phyloP scores from a whole-genome alignment of 1,284 basidiomycete genomes.

The Butyriboletus appendiculatus region DNA sequence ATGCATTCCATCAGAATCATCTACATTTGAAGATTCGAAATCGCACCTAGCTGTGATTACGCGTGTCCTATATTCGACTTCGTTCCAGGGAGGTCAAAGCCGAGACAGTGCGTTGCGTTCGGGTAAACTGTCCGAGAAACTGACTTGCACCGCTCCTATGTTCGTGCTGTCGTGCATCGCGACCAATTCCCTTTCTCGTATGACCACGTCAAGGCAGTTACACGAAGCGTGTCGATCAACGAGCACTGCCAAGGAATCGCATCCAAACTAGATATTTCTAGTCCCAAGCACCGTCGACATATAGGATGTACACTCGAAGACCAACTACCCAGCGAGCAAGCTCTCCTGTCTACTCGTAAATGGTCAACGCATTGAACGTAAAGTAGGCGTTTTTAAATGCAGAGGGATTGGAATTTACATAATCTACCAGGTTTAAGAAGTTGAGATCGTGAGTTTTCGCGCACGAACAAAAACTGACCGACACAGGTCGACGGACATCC shows the following conservation, averaged over 20 bases:
- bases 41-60: too few species aligned
- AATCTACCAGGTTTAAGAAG: constrained; percentile 5
- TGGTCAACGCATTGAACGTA: constrained; percentile 20
- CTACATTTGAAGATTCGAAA: too few species aligned
- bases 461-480: constrained; percentile 26
- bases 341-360: constrained; percentile 15
- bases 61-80: too few species aligned
- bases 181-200: neutral
- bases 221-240: neutral
- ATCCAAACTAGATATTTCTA: neutral
- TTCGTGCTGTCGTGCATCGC: neutral
- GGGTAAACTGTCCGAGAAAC: neutral
- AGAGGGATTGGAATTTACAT: constrained; percentile 14
- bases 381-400: constrained; percentile 25
- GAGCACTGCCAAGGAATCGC: neutral
- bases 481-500: constrained; percentile 38
- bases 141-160: neutral
- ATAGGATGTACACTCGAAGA: neutral
- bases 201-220: neutral
- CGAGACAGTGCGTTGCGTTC: neutral
- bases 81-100: neutral
- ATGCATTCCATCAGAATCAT: too few species aligned
- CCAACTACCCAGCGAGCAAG: neutral
- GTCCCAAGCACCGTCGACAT: neutral
- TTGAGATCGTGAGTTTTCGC: neutral